A percentile compares a stretch with the other conserved stretches of the same genome.
These are phyloP conservation scores for Irpex rosettiformis DNA, from an alignment of 1,284 basidiomycete genomes.

Conservation along the genomic window DNA sequence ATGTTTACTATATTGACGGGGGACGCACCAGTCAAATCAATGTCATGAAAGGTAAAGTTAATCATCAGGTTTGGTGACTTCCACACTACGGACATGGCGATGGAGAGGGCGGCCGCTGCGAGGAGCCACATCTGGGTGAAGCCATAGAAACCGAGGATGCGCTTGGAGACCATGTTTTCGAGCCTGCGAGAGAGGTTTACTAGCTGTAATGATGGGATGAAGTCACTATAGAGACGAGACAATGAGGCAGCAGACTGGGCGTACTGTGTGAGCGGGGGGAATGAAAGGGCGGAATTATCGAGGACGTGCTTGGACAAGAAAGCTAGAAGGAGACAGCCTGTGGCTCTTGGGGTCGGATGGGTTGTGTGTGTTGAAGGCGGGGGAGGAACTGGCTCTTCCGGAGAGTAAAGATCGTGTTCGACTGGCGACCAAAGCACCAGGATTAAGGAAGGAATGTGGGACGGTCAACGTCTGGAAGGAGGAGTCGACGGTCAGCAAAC, in stretches of 20 bases:
- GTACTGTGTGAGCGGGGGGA: slow-evolving; percentile 4
- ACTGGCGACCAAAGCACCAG: slow-evolving; percentile 31
- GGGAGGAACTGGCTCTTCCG: slow-evolving; percentile 29
- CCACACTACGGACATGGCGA: slow-evolving; percentile 72
- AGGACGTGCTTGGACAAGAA: slow-evolving; percentile 5
- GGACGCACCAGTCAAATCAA: slow-evolving; percentile 59
- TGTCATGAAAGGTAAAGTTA: slow-evolving; percentile 60
- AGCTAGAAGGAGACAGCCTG: slow-evolving; percentile 18
- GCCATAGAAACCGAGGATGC: slow-evolving; percentile 66
- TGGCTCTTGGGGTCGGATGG: slow-evolving; percentile 19
- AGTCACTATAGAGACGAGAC: slow-evolving; percentile 1
- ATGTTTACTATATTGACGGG: slow-evolving; percentile 1
- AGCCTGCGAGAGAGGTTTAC: slow-evolving; percentile 23
- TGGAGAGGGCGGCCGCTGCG: slow-evolving; percentile 57
- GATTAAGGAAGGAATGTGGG: slow-evolving; percentile 26
- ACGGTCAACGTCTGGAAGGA: slow-evolving; percentile 58
- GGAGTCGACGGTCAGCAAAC: slow-evolving; percentile 23
- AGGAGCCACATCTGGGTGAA: slow-evolving; percentile 69
- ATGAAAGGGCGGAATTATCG: slow-evolving; percentile 4
- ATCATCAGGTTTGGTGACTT: slow-evolving; percentile 58
- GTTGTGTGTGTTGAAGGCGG: background rate
- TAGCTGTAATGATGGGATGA: slow-evolving; percentile 13
- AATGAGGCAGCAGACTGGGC: background rate
- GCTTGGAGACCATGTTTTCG: slow-evolving; percentile 63
- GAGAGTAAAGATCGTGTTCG: slow-evolving; percentile 32